Conservation (phyloP, 78 protist genomes). For the Blattamonas nauphoetae region DNA sequence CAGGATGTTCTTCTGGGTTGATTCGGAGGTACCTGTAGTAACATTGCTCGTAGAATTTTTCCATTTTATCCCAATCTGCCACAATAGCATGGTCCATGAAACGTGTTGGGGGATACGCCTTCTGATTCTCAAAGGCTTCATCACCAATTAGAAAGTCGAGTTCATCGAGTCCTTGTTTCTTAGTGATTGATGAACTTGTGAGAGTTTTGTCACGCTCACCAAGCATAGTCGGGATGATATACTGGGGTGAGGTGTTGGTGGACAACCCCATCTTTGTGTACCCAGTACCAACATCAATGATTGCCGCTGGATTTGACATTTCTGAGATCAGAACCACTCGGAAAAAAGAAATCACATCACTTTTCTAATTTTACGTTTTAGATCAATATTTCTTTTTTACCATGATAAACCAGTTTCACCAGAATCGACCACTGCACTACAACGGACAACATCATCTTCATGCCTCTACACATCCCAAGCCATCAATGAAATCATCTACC, state of each 20-base stretch:
- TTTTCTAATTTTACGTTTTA: too few relatives aligned
- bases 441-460: too few relatives aligned
- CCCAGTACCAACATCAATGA: too few relatives aligned
- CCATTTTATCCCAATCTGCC: conserved; percentile 95
- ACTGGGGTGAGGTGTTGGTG: conserved; percentile 84
- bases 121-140: conserved; percentile 42
- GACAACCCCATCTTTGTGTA: conserved; percentile 99
- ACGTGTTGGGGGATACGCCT: conserved; percentile 50
- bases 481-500: too few relatives aligned
- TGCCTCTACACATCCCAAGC: too few relatives aligned
- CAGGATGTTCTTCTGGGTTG: conserved; percentile 95
- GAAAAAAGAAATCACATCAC: too few relatives aligned
- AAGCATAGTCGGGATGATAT: conserved; percentile 84
- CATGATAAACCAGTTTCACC: too few relatives aligned
- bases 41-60: conserved; percentile 90
- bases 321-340: too few relatives aligned
- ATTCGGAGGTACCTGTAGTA: conserved; percentile 89
- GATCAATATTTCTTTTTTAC: too few relatives aligned
- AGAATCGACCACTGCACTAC: too few relatives aligned
- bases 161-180: conserved; percentile 68
- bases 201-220: conserved; percentile 46
- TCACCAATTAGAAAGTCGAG: conserved; percentile 92
- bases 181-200: background rate
- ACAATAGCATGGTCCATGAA: conserved; percentile 85
- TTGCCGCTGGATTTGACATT: too few relatives aligned